Conservation (phyloP, 352 stramenopile species). For the Albugo candida region DNA sequence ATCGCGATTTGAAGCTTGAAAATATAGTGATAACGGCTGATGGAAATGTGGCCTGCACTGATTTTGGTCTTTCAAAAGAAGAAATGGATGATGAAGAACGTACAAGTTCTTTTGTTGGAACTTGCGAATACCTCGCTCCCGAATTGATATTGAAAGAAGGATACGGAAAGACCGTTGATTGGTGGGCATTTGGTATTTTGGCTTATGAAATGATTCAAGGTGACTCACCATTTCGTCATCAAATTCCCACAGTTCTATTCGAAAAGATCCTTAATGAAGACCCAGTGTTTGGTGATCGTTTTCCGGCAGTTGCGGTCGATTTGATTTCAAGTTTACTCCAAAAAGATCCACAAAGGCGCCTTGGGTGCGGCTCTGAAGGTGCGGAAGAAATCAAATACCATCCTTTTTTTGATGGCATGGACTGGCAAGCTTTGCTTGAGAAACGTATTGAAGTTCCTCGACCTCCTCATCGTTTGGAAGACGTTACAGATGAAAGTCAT, state of each 20-base stretch:
- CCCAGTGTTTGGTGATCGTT: conserved; percentile 38
- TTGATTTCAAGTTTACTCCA: conserved; percentile 32
- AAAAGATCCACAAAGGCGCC: conserved; percentile 26
- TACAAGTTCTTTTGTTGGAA: conserved; percentile 49
- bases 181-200: conserved; percentile 53
- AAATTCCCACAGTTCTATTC: conserved; percentile 37
- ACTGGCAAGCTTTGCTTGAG: conserved; percentile 34
- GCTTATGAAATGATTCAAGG: conserved; percentile 56
- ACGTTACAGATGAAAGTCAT: conserved; percentile 48
- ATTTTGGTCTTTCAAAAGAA: conserved; percentile 58
- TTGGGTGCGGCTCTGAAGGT: conserved; percentile 30
- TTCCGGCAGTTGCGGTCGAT: conserved; percentile 39
- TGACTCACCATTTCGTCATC: conserved; percentile 48
- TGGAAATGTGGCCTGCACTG: conserved; percentile 42
- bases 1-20: conserved; percentile 54
- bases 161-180: conserved; percentile 51
- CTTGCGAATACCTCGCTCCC: conserved; percentile 50
- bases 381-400: conserved; percentile 51
- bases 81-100: conserved; percentile 47
- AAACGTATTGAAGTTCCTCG: conserved; percentile 47
- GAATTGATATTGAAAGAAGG: conserved; percentile 51
- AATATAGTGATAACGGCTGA: conserved; percentile 60
- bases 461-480: conserved; percentile 46
- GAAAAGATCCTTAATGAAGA: conserved; percentile 65
- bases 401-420: conserved; percentile 47